Percentiles rank a stretch among this genome's conserved stretches.
Conservation (phyloP, 2,329 filamentous ascomycete genomes). For the Fusarium phyllophilum region DNA sequence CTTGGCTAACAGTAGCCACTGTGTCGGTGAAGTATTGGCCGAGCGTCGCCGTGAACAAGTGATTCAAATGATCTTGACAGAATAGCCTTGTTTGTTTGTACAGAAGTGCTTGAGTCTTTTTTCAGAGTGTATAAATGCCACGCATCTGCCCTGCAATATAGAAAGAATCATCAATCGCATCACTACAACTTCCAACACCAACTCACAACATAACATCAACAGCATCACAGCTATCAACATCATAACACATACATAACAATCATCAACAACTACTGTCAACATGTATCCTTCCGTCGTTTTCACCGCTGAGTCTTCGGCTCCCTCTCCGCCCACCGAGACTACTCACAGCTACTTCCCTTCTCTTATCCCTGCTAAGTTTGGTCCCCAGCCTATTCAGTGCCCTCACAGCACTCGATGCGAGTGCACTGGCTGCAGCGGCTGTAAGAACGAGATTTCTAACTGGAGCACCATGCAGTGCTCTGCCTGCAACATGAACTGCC, state of each 20-base stretch:
- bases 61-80: accelerated
- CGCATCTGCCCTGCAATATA: too few relatives aligned
- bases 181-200: neutral
- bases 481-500: neutral
- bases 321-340: neutral
- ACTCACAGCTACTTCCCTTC: neutral
- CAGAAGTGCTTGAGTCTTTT: too few relatives aligned
- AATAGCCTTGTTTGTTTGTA: accelerated
- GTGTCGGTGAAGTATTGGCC: neutral
- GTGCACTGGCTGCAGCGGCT: neutral
- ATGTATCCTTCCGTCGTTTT: neutral
- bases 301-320: neutral
- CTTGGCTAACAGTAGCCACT: neutral
- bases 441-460: neutral
- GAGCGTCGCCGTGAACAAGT: neutral
- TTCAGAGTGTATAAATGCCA: neutral
- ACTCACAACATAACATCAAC: too few relatives aligned
- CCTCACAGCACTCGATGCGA: neutral
- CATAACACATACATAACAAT: neutral
- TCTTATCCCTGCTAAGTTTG: neutral
- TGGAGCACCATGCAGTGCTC: neutral
- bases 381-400: neutral
- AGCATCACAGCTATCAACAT: neutral
- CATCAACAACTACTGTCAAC: neutral
- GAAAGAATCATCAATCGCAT: neutral